phyloP scores from a whole-genome alignment of 2,329 filamentous ascomycete species.

The Periconia macrospinosa region DNA sequence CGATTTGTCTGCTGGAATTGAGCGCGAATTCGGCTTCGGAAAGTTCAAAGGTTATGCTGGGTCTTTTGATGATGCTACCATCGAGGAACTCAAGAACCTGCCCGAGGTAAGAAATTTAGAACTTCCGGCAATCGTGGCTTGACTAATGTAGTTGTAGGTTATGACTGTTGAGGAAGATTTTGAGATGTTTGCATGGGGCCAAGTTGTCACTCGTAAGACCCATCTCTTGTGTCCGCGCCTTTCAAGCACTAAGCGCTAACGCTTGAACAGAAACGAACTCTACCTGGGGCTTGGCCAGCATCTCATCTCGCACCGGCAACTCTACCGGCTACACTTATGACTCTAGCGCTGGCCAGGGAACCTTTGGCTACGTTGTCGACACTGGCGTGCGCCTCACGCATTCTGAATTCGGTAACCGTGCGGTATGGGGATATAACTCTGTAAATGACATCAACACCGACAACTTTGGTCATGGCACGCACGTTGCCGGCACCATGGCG shows the following conservation, averaged over 20 bases:
- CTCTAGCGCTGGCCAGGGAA: constrained; percentile 23
- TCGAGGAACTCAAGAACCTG: constrained; percentile 31
- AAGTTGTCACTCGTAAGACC: constrained; percentile 21
- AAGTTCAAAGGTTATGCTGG: constrained; percentile 37
- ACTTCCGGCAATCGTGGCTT: not conserved
- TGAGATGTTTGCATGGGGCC: constrained; percentile 24
- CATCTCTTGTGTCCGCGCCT: not conserved
- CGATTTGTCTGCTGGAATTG: constrained; percentile 19
- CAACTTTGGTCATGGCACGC: constrained; percentile 36
- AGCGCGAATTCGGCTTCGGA: constrained; percentile 32
- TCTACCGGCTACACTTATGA: constrained; percentile 32
- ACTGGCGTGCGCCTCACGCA: constrained; percentile 63
- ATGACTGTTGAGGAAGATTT: constrained; percentile 29
- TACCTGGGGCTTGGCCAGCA: constrained; percentile 32
- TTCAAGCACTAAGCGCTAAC: constrained; percentile 2
- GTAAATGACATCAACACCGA: constrained; percentile 24
- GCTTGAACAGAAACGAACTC: constrained; percentile 13
- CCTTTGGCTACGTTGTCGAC: constrained; percentile 61
- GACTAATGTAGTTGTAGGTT: constrained; percentile 13
- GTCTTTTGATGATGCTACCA: constrained; percentile 30
- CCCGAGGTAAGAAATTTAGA: constrained; percentile 21
- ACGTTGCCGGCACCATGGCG: constrained; percentile 36
- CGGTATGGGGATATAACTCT: constrained; percentile 31
- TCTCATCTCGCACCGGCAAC: constrained; percentile 25
- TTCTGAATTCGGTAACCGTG: constrained; percentile 36